Conservation (phyloP, 73 alveolate species). For the Uronychia setigera region DNA sequence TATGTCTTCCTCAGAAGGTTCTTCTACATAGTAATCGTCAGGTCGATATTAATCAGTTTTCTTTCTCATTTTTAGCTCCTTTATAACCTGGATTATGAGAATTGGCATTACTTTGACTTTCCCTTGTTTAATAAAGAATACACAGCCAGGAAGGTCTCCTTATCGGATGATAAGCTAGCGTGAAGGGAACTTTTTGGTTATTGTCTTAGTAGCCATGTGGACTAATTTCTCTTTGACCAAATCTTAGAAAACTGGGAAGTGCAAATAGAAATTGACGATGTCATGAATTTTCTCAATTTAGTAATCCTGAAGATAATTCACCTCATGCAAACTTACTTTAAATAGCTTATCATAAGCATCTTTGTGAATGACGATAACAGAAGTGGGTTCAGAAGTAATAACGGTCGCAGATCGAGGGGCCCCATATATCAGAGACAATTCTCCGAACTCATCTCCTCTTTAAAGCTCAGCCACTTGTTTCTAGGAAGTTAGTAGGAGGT, state of each 20-base stretch:
- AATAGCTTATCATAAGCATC: slow-evolving; percentile 28
- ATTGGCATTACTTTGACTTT: slow-evolving; percentile 13
- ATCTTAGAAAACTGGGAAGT: slow-evolving; percentile 34
- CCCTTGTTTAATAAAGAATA: slow-evolving; percentile 25
- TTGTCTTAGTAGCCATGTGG: slow-evolving; percentile 39
- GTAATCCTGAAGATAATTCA: slow-evolving; percentile 18
- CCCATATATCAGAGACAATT: slow-evolving; percentile 31
- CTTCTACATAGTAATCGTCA: slow-evolving; percentile 1
- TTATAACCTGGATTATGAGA: neutral
- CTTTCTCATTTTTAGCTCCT: neutral
- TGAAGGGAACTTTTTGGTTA: slow-evolving; percentile 16
- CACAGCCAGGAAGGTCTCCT: slow-evolving; percentile 46
- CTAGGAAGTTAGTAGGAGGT: neutral
- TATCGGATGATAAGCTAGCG: slow-evolving; percentile 18
- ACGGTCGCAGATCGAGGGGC: slow-evolving; percentile 49
- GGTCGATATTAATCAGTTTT: neutral
- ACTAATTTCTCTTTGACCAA: slow-evolving; percentile 21
- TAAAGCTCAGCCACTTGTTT: slow-evolving; percentile 36
- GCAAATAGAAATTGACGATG: slow-evolving; percentile 27
- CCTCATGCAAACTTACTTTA: slow-evolving; percentile 8
- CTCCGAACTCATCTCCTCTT: slow-evolving; percentile 52
- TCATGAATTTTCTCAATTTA: slow-evolving; percentile 42
- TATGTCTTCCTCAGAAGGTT: slow-evolving; percentile 61
- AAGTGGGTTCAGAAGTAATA: slow-evolving; percentile 17
- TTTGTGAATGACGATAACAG: slow-evolving; percentile 30